Evolutionary conservation across 2,329 filamentous ascomycete species (phyloP).

Genomic region (Sclerotinia trifoliorum): DNA sequence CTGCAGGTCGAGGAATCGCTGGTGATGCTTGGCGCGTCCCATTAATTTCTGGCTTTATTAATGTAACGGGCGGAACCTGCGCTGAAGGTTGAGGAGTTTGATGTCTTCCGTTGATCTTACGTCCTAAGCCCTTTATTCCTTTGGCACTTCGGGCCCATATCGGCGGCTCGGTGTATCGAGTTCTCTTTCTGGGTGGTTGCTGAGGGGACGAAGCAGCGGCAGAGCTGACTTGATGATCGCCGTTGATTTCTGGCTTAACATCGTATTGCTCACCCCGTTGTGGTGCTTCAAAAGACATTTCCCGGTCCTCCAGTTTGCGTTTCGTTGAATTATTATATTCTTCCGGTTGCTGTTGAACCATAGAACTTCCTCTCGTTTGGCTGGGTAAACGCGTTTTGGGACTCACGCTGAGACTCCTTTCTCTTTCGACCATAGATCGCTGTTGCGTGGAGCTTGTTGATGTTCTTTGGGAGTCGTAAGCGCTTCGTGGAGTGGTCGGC

Average conservation of each 20-base stretch:
- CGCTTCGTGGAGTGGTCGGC: constrained; percentile 43
- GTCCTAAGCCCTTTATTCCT: constrained; percentile 26
- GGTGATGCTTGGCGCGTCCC: constrained; percentile 31
- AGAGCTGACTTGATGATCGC: constrained; percentile 27
- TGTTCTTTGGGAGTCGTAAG: constrained; percentile 51
- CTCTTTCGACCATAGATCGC: constrained; percentile 60
- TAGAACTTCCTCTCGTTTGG: constrained; percentile 29
- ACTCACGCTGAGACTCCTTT: constrained; percentile 71
- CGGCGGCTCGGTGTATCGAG: constrained; percentile 52
- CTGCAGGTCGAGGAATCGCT: constrained; percentile 22
- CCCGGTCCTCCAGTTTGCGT: constrained; percentile 38
- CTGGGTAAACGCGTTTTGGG: constrained; percentile 65
- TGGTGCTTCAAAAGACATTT: constrained; percentile 29
- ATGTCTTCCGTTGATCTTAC: constrained; percentile 33
- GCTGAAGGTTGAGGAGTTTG: constrained; percentile 23
- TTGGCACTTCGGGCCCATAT: constrained; percentile 44
- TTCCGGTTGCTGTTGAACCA: constrained; percentile 27
- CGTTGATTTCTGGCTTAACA: constrained; percentile 30
- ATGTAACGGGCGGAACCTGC: constrained; percentile 20
- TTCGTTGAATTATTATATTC: constrained; percentile 32
- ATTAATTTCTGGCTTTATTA: constrained; percentile 35
- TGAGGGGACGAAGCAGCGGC: constrained; percentile 34
- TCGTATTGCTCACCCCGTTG: constrained; percentile 28
- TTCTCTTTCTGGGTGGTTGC: constrained; percentile 48
- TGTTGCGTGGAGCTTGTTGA: constrained; percentile 43